Evolutionary conservation across 2,329 filamentous ascomycete species (phyloP), one percentile per base, ranked within the genome.

Genomic region (Paracamarosporium sp.): DNA sequence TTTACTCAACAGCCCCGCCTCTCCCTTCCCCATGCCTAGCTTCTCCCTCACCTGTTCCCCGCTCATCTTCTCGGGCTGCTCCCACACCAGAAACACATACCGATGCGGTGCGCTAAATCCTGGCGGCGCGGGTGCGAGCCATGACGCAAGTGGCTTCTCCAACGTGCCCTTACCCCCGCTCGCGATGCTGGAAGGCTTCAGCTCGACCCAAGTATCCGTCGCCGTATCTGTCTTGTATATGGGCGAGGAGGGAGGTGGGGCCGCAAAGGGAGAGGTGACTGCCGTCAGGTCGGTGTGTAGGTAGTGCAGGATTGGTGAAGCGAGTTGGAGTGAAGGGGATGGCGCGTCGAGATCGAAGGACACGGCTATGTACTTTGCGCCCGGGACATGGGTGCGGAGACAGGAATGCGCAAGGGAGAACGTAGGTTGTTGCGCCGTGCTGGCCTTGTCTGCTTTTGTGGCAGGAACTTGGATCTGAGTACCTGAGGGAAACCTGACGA

Each of bases 21-120:
- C 40, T 4, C 38, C 22, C 12, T 52, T 35, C 3, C 38, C 28
- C 48, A 44, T 17, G 8, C 36, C 36, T 15, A 52, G 17, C 17
- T 25, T 44, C 38, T 25, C 30, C 36, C 50, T n/a, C 28, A 52
- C 50, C 36, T 52, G 11, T 27, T 52, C 50, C 11, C 36, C 27
- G 17, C 36, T 17, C 27, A 44, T 43, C 27, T 44, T 44, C 25
- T 40, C 50, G 2, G 50, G 50, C 38, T 43, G 36, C 38, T 52
- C 50, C 50, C 50, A 52, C 27, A 52, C 40, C 17, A 52, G 17
- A 52, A 52, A 52, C 36, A 52, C 27, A 24, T 52, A 52, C 11
- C 50, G 50, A 52, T 52, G 50, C 38, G 36, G 36, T 5, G 50
- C 50, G 30, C 50, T 52, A 20, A 41, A 20, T 12, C 22, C 15